Base-by-base conservation (phyloP, 495 filamentous ascomycete genomes). In the Penicillium cinerascens region DNA sequence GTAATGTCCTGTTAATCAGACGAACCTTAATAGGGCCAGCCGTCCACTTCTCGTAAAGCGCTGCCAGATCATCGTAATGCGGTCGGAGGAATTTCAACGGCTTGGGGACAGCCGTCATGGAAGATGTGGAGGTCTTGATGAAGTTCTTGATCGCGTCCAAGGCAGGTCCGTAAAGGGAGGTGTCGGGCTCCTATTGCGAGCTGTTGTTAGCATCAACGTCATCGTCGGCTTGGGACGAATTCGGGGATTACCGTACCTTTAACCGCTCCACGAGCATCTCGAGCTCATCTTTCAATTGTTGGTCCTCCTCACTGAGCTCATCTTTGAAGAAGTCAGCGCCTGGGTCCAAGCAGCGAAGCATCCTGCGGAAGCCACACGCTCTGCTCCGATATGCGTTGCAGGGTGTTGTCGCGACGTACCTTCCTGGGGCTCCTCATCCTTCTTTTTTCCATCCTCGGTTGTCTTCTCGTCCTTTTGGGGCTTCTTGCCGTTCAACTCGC, bases 71-170 rank as follows among this genome's bases (percentile, higher is more conserved):
- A 73, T 89, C 86, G 67, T 96, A 97, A 67, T 99, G 91, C 47
- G 93, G 93, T 70, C 95, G 82, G 48, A 99, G 82, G 70, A 99
- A 97, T 70, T 99, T 99, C 49, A 99, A 82, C 36, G 93, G 93
- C 74, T 97, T 97, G 1, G 93, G 93, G 49, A 99, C 92, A 37
- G 93, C 93, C 17, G 93, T 99, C 93, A 99, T 97, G 10, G 93
- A 99, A 36, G 89, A 95, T 38, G 93, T 99, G 37, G 93, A 96
- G 37, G 95, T 99, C 75, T 95, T 97, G 75, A 99, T 99, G 63
- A 87, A 93, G 61, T 82, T 88, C 77, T 95, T 96, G 81, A 99
- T 97, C 48, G 89, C 85, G 66, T 97, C 91, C 56, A 99, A 77
- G 38, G 93, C 87, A 48, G 92, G 85, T 63, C 87, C 90, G 74